Evolutionary conservation across 1,284 basidiomycete genomes (phyloP), one percentile per base, ranked within the genome.

Genomic region (Puccinia novopanici): DNA sequence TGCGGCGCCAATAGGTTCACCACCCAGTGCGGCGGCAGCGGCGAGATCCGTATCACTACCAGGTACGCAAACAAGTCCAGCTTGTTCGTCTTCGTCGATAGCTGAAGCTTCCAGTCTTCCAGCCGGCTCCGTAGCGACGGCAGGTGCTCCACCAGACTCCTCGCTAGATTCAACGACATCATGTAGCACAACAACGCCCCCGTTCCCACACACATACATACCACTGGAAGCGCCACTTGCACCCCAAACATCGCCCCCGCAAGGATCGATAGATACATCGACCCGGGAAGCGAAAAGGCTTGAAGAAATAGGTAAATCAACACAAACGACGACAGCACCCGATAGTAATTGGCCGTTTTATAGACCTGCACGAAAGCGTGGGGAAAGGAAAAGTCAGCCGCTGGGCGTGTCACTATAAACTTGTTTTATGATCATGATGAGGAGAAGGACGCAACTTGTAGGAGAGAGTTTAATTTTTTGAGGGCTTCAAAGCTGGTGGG

Each of bases 191-290:
- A 89, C 0, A 93, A 90, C 0, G 94, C 94, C 34, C 96, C 96
- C 0, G 91, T 90, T 13, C 95, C 94, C 70, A 98, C 93, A 85
- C 93, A 95, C 0, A 92, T 89, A 84, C 95, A 98, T 8, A 93
- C 93, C n/a, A 98, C 89, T 0, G 93, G 91, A 1, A 98, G 89
- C 0, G 95, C 95, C 9, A 91, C 87, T 0, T 93, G 87, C n/a
- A 97, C 91, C 50, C 96, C 95, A 91, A 95, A 99, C 8, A 98
- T 91, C 0, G 96, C 96, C 45, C 96, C 96, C 17, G 93, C 95
- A 10, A 98, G 90, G 84, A 98, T 98, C 73, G 93, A 94, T 81
- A 99, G 90, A 86, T 99, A 99, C 95, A 98, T 98, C 30, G 94
- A 96, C 0, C 96, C 96, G 0, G 96, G 96, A 6, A 99, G 89